These are phyloP conservation scores for Pyrenophora tritici-repentis DNA, from an alignment of 2,329 filamentous ascomycete species.

Conservation along the genomic window DNA sequence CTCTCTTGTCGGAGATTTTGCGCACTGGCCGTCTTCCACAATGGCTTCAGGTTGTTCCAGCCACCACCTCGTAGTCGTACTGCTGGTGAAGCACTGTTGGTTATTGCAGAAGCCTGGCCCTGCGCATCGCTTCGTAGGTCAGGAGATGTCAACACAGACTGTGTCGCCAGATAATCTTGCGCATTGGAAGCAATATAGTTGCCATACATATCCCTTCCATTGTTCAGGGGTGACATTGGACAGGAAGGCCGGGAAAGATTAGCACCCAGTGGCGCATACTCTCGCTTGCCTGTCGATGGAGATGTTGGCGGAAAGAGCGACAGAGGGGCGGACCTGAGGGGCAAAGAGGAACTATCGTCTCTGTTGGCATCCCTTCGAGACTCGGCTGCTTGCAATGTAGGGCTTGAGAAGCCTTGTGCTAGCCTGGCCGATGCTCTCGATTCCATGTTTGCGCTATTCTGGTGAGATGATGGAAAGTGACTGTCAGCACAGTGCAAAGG, in stretches of 20 bases:
- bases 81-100: not conserved
- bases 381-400: not conserved
- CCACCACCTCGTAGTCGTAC: not conserved
- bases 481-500: not conserved
- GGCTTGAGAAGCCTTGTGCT: not conserved
- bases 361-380: not conserved
- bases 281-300: conserved; percentile 2
- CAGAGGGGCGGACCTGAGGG: not conserved
- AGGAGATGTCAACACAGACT: not conserved
- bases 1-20: not conserved
- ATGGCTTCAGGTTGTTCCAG: not conserved
- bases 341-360: not conserved
- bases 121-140: not conserved
- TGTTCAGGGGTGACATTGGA: conserved; percentile 16
- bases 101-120: not conserved
- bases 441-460: not conserved
- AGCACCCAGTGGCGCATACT: conserved; percentile 5
- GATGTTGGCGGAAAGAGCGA: conserved; percentile 10
- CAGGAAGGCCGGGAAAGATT: not conserved
- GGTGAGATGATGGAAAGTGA: not conserved
- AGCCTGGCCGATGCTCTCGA: conserved; percentile 9
- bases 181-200: conserved; percentile 18
- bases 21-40: conserved; percentile 6
- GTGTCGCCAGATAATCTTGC: conserved; percentile 7
- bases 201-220: conserved; percentile 20